Evolutionary conservation across 129 eudicot genomes (phyloP).

Genomic region (Chrysanthemum seticuspe): DNA sequence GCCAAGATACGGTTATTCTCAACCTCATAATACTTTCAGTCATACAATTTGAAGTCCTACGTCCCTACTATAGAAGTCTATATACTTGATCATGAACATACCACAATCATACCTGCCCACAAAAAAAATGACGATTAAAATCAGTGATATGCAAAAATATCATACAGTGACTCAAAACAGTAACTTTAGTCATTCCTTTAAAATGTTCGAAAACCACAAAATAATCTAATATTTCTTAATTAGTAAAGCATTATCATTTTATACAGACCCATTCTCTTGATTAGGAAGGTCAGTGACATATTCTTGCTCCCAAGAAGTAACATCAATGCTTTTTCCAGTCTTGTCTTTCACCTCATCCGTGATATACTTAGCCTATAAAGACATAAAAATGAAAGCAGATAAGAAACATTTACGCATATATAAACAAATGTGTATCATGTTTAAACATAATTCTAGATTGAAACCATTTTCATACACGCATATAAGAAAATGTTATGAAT

Average conservation of each 20-base stretch:
- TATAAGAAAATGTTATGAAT: background rate
- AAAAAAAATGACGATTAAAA: constrained; percentile 9
- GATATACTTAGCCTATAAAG: constrained; percentile 54
- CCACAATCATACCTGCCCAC: constrained; percentile 86
- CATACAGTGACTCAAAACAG: background rate
- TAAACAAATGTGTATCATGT: background rate
- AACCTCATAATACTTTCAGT: too few species aligned
- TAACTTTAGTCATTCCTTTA: background rate
- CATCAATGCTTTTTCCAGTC: constrained; percentile 57
- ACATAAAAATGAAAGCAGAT: constrained; percentile 5
- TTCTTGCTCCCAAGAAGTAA: constrained; percentile 71
- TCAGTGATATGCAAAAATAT: too few species aligned
- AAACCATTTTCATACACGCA: background rate
- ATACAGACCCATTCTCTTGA: constrained; percentile 70
- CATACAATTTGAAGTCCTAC: constrained; percentile 35
- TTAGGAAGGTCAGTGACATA: constrained; percentile 77
- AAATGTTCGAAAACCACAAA: constrained; percentile 1
- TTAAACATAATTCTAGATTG: background rate
- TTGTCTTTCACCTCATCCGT: constrained; percentile 89
- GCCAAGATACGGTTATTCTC: too few species aligned
- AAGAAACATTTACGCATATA: background rate
- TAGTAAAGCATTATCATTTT: background rate
- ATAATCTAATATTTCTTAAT: background rate
- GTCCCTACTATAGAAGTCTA: constrained; percentile 88
- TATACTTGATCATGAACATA: constrained; percentile 90